These are phyloP conservation scores for Sicyos baderoa DNA, from an alignment of 306 rosid genomes.

Conservation along the genomic window DNA sequence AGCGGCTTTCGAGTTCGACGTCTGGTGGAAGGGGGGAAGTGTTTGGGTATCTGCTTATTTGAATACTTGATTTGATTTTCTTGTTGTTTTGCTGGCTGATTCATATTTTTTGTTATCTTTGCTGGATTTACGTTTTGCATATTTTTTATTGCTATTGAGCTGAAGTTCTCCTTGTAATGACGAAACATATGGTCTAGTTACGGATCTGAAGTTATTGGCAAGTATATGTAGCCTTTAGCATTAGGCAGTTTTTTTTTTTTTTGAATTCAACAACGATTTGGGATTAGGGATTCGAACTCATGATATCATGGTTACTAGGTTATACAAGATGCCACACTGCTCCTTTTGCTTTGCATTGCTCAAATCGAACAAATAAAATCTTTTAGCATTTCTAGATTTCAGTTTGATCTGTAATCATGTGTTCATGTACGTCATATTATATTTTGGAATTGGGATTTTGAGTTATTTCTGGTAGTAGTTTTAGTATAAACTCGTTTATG, in stretches of 20 bases:
- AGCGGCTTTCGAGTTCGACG: constrained; percentile 18
- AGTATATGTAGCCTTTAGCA: not conserved
- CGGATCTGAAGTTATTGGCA: constrained; percentile 13
- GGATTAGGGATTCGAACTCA: too few species aligned
- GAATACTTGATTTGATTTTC: constrained; percentile 22
- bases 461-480: constrained; percentile 6
- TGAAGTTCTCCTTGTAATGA: not conserved
- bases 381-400: not conserved
- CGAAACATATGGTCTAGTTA: not conserved
- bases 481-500: not conserved
- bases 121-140: not conserved
- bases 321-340: too few species aligned
- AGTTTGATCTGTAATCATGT: not conserved
- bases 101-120: too few species aligned
- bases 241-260: not conserved
- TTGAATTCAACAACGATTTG: too few species aligned
- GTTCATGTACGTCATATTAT: not conserved
- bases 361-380: not conserved
- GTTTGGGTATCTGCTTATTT: constrained; percentile 48
- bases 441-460: constrained; percentile 11
- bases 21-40: constrained; percentile 32
- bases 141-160: not conserved
- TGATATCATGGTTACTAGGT: too few species aligned
- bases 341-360: not conserved
- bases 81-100: not conserved